Evolutionary conservation across 257 asterid genomes (phyloP), one percentile per base, ranked within the genome.

Genomic region (Solanum boliviense): DNA sequence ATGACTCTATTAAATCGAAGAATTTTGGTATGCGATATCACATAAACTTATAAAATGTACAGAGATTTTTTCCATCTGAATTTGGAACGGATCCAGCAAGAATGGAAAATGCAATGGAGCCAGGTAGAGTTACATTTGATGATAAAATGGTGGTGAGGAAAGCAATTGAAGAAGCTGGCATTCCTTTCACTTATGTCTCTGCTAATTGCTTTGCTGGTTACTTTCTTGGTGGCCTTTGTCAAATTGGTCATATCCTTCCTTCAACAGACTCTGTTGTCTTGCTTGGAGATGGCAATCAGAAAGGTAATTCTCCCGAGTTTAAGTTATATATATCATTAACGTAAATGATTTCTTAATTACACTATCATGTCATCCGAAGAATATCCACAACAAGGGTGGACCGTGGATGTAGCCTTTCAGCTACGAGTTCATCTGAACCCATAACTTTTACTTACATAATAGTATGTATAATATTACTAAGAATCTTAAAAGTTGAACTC

Each of bases 31-130:
- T 9, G 4, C 0, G 6, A 1, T 21, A 13, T 35, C 81, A 73
- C 46, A 10, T 35, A 9, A 10, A 34, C 29, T 9, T 13, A 6
- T 12, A 36, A 76, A 38, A 39, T 44, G 85, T 27, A 44, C 13
- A 91, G 92, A 89, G 92, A 39, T 89, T 91, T 70, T 86, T 91
- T 35, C 92, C 92, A 1, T 91, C 91, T 6, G 92, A 91, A 65
- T 91, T 89, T 56, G 92, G 90, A 18, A 88, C 87, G 9, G 91
- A 91, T 48, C 91, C 92, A 21, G 82, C 89, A 71, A 83, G 90
- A 85, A 88, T 91, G 90, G 86, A 78, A 15, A 75, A 88, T 16
- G 87, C 91, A 15, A 75, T 86, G 90, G 88, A 83, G 31, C 92
- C 92, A 3, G 91, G 91, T 29, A 39, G 88, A 16, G 89, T 74